Evolutionary conservation across 768 basidiomycete species (phyloP).

Genomic region (Paxillus rubicundulus): DNA sequence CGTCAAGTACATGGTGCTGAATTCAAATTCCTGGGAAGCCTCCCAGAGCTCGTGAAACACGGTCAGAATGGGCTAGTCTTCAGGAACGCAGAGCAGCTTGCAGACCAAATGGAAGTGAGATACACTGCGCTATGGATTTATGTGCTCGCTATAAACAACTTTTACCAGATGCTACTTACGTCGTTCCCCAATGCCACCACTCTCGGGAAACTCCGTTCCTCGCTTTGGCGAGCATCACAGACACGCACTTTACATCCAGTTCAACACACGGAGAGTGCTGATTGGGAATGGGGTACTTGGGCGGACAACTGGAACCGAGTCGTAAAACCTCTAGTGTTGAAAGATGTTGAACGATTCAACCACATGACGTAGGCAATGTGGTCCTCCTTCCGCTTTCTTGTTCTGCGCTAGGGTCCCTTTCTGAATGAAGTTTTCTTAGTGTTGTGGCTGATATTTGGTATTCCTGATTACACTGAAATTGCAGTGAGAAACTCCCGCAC

Average conservation of each 20-base stretch:
- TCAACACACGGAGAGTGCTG: slow-evolving; percentile 21
- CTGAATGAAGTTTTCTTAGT: background rate
- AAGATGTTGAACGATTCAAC: slow-evolving; percentile 26
- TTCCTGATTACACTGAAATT: background rate
- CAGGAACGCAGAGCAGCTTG: slow-evolving; percentile 60
- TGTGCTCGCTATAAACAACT: background rate
- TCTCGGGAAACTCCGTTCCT: slow-evolving; percentile 52
- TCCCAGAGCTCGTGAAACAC: slow-evolving; percentile 83
- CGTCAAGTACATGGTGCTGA: background rate
- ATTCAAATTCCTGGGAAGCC: slow-evolving; percentile 40
- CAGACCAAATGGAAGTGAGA: slow-evolving; percentile 59
- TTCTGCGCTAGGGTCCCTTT: background rate
- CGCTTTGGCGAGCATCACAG: slow-evolving; percentile 38
- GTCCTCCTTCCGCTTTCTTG: background rate
- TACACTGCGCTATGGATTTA: background rate
- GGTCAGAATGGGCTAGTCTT: slow-evolving; percentile 85
- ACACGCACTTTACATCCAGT: slow-evolving; percentile 21
- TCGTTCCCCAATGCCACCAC: slow-evolving; percentile 57
- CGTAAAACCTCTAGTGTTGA: slow-evolving; percentile 56
- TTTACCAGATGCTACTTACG: slow-evolving; percentile 49
- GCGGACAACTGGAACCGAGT: slow-evolving; percentile 78
- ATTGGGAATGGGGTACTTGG: slow-evolving; percentile 74
- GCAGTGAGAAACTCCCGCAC: too few relatives aligned
- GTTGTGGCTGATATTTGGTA: background rate
- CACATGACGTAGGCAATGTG: slow-evolving; percentile 1